Base-by-base conservation (phyloP, 495 filamentous ascomycete species). In the Hypoxylon fragiforme region DNA sequence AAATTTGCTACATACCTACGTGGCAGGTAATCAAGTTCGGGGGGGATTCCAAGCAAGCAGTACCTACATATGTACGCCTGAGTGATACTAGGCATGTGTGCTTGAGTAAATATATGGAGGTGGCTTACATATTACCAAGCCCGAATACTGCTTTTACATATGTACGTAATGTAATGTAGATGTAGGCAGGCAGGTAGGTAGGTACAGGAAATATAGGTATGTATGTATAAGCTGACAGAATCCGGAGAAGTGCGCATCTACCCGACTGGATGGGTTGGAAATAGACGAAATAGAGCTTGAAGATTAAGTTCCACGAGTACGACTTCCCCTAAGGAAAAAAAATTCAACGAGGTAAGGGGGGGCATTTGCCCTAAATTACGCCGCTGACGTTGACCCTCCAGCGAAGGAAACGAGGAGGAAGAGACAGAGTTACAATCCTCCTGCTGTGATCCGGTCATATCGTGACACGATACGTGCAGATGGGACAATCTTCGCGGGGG, bases 301-400 rank as follows among this genome's bases (percentile, higher is more conserved):
- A 35, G 47, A 53, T 53, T 57, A 52, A 18, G 52, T 57, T 52
- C 16, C 19, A 44, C 37, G 19, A 37, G n/a, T 54, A 55, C 47
- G 14, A 13, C 31, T 7, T 30, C 36, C 9, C 9, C 9, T n/a
- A n/a, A n/a, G n/a, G n/a, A n/a, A n/a, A n/a, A n/a, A 28, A 28
- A 4, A 28, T 28, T 28, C 9, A 28, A 28, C 9, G 4, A 34
- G 26, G 44, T 32, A 39, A 35, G 34, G 30, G 46, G 42, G 22
- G 8, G 30, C 30, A 14, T 16, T 54, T 20, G 15, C 19, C 40
- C 24, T 22, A 19, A 40, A 49, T 16, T 20, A 22, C 50, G 51
- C 57, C 51, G 45, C 57, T 48, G 57, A 51, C 58, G 47, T 57
- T 42, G 49, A 14, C 32, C 19, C 22, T n/a, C n/a, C n/a, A n/a